Evolutionary conservation across 2,329 filamentous ascomycete species (phyloP), one percentile per base, ranked within the genome.

Genomic region (Xylaria sp.): DNA sequence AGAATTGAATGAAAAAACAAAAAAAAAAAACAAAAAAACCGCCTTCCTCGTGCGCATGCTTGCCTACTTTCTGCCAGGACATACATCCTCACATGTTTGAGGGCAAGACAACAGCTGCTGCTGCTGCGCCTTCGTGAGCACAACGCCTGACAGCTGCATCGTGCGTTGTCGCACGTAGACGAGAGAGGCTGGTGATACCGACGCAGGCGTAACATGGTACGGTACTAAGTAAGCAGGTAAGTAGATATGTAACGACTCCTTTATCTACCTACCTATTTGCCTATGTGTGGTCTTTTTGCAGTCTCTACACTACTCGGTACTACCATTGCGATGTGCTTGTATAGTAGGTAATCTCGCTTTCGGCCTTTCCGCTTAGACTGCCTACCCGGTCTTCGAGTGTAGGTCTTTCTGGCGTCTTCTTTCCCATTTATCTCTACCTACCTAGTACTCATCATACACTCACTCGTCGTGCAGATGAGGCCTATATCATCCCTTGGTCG

Each of bases 81-180:
- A 42, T 42, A 35, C n/a, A 40, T 23, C 35, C 25, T 60, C 59
- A 37, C 59, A 37, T 27, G 63, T 66, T 67, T 66, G 60, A 63
- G 42, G 40, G 60, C 63, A 62, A 69, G 62, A 65, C 66, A 61
- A 53, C 21, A 23, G 32, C 57, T 55, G 37, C 29, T 32, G 25
- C 50, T 48, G 25, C 29, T 32, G 40, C 42, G 18, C 50, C 27
- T 35, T 35, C 2, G 32, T 37, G 25, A 63, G 44, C 18, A 35
- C 50, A 54, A 61, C 63, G 68, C 55, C 64, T 64, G 51, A 50
- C 60, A 66, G 57, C 63, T 53, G 63, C 44, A 62, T 71, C 63
- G 66, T 37, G 69, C 66, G 61, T 69, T 58, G 65, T 70, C 58
- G 47, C 54, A 69, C 69, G n/a, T 58, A 32, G 58, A 35, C 47